Conservation (phyloP, 306 rosid species). For the Hippophae rhamnoides region DNA sequence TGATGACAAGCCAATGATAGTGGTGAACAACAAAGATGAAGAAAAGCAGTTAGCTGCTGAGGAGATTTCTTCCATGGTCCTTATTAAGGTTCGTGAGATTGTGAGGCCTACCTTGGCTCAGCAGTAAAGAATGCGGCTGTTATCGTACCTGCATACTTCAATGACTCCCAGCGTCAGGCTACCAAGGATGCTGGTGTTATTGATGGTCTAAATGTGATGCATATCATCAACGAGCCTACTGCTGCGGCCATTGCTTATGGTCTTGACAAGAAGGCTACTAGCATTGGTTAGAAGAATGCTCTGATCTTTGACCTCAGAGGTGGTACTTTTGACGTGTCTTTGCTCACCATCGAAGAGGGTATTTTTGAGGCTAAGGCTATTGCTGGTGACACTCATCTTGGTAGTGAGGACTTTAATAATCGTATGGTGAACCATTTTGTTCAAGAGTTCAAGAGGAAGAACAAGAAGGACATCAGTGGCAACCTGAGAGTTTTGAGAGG, state of each 20-base stretch:
- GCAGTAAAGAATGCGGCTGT: conserved; percentile 52
- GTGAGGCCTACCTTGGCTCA: conserved; percentile 48
- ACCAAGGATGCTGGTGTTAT: conserved; percentile 66
- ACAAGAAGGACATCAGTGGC: conserved; percentile 51
- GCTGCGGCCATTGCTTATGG: conserved; percentile 75
- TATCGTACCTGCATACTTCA: conserved; percentile 59
- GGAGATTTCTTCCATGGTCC: conserved; percentile 67
- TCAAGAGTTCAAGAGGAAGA: conserved; percentile 60
- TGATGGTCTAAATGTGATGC: conserved; percentile 53
- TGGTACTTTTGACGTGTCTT: conserved; percentile 69
- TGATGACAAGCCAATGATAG: conserved; percentile 55
- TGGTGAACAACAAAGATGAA: conserved; percentile 46
- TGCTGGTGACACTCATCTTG: conserved; percentile 69
- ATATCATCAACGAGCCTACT: conserved; percentile 62
- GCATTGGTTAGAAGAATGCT: conserved; percentile 54
- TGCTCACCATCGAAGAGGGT: conserved; percentile 66
- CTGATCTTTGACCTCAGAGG: conserved; percentile 61
- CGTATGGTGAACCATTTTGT: conserved; percentile 64
- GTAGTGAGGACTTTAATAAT: conserved; percentile 67
- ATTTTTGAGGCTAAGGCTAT: conserved; percentile 75
- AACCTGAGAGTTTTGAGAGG: conserved; percentile 50
- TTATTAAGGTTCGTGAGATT: conserved; percentile 57
- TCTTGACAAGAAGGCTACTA: conserved; percentile 51
- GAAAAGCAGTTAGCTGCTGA: conserved; percentile 57
- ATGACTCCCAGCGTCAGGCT: conserved; percentile 63